Conservation (phyloP, 208 protist genomes). For the Leishmania major region DNA sequence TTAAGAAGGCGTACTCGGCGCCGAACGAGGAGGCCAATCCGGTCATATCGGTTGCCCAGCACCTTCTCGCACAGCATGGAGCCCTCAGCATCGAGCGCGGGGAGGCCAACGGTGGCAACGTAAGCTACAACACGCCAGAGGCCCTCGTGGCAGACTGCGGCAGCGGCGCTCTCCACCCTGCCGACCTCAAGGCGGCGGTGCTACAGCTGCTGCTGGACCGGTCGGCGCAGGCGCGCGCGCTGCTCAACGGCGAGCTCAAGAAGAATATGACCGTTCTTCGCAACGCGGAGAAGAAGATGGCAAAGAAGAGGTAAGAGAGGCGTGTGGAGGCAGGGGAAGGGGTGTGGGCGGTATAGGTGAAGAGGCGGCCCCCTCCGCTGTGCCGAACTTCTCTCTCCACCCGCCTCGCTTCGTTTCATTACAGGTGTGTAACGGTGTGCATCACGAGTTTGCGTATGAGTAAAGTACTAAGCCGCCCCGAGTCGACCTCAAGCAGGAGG, state of each 20-base stretch:
- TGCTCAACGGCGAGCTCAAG: slow-evolving; percentile 62
- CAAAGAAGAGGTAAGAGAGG: slow-evolving; percentile 62
- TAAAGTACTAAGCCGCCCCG: background rate
- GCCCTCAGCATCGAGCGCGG: slow-evolving; percentile 53
- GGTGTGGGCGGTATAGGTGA: background rate
- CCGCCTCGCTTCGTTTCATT: background rate
- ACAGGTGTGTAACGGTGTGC: background rate
- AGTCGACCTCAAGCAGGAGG: background rate
- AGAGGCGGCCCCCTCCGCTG: background rate
- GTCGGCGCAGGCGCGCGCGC: slow-evolving; percentile 35
- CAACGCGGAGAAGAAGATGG: slow-evolving; percentile 82
- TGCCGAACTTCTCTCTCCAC: background rate
- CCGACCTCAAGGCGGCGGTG: slow-evolving; percentile 93
- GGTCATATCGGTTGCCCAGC: slow-evolving; percentile 86
- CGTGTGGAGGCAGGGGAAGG: background rate
- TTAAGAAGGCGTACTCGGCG: slow-evolving; percentile 96
- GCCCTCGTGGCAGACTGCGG: slow-evolving; percentile 65
- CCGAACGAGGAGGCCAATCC: slow-evolving; percentile 88
- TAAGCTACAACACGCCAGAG: slow-evolving; percentile 49
- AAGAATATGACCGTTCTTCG: slow-evolving; percentile 61
- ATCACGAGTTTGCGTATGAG: background rate
- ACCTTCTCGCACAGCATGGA: slow-evolving; percentile 46
- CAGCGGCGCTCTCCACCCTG: slow-evolving; percentile 83
- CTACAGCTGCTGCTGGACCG: slow-evolving; percentile 54
- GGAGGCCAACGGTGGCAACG: slow-evolving; percentile 63